Evolutionary conservation across 169 alveolate genomes (phyloP), one percentile per base, ranked within the genome.

Genomic region (Plasmodium berghei): DNA sequence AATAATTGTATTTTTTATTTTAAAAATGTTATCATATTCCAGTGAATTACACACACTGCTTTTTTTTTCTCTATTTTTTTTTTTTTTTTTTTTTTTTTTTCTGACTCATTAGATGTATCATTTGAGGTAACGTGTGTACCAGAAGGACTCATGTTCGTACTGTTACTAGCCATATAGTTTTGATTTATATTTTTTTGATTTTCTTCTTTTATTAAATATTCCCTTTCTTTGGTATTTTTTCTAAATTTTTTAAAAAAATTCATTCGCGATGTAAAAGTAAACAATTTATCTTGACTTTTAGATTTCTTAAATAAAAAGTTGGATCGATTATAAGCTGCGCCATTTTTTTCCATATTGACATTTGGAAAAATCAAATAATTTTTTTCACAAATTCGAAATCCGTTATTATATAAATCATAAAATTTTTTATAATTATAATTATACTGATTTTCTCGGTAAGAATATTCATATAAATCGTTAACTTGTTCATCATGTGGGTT

Each of bases 291-390:
- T 20, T 77, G 66, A 14, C 80, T 77, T n/a, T 69, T 77, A 1
- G 89, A 59, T 26, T 40, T 77, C 49, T 63, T 77, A 77, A 77
- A 77, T 16, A 77, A 45, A 9, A 77, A 77, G 77, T 62, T 77
- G 0, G 72, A 16, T 8, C 66, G 89, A 45, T 77, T 77, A 26
- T 56, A 77, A 2, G 77, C 54, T 70, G 66, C 26, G 28, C 42
- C 42, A 10, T 26, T 58, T 45, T 64, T 77, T 45, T 77, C 89
- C n/a, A 63, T 56, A 64, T 66, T 20, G 48, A 46, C 42, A 2
- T 66, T 52, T 2, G 89, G 77, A 5, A 77, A 46, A 14, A 64
- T 22, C 2, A 77, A 46, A 64, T 26, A 40, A 10, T 77, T 18
- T 0, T 63, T 54, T 77, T 77, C 89, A 10, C 22, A 48, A 16